Conservation (phyloP, 2,329 filamentous ascomycete genomes). For the Stagonosporopsis tanaceti region DNA sequence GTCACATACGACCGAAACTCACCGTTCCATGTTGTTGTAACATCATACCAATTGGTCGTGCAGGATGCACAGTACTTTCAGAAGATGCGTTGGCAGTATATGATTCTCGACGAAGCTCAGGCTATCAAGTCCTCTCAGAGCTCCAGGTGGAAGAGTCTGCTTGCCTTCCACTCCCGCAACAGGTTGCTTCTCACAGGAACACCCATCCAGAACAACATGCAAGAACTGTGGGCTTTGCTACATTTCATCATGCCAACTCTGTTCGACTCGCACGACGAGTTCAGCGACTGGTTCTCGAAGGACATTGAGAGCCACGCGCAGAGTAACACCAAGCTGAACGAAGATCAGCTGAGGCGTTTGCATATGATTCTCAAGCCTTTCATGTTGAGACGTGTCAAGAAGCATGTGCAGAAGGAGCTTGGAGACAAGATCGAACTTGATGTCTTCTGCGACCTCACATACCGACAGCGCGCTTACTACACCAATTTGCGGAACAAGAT, state of each 20-base stretch:
- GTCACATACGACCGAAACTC: conserved; percentile 93
- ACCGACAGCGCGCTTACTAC: conserved; percentile 94
- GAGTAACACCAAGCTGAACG: conserved; percentile 99
- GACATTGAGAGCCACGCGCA: conserved; percentile 98
- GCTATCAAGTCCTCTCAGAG: conserved; percentile 98
- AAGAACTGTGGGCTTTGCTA: conserved; percentile 94
- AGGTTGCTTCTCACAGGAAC: conserved; percentile 93
- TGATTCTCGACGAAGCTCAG: conserved; percentile 98
- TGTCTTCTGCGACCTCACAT: conserved; percentile 95
- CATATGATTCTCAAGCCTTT: conserved; percentile 99
- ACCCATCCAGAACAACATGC: conserved; percentile 99
- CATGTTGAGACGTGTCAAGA: conserved; percentile 99
- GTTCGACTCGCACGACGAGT: conserved; percentile 93
- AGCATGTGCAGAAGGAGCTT: conserved; percentile 98
- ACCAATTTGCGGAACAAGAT: conserved; percentile 93
- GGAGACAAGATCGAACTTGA: conserved; percentile 98
- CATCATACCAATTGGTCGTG: conserved; percentile 96
- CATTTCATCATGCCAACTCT: conserved; percentile 99
- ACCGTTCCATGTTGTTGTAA: conserved; percentile 94
- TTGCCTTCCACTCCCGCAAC: conserved; percentile 95
- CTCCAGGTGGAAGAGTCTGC: conserved; percentile 93
- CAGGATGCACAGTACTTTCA: conserved; percentile 97
- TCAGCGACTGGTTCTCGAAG: conserved; percentile 93
- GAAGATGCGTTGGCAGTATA: conserved; percentile 99
- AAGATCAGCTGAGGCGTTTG: conserved; percentile 93